Evolutionary conservation across 1,284 basidiomycete genomes (phyloP), one percentile per base, ranked within the genome.

Genomic region (Fomes fomentarius): DNA sequence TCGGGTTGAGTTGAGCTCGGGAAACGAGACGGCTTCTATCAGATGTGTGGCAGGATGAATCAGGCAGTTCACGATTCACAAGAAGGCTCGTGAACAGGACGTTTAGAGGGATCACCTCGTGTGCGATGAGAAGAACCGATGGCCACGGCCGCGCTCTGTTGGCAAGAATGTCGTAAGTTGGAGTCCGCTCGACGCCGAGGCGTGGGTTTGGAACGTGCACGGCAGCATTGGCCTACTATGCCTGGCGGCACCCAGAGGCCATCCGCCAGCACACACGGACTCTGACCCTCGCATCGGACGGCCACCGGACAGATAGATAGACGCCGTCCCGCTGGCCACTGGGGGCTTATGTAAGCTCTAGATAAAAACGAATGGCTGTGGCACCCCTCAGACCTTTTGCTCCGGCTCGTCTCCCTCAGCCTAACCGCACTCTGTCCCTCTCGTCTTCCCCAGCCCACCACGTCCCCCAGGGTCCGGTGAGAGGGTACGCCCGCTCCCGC

Each of bases 401-500:
- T 65, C 62, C 60, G 61, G 60, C 60, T 65, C 56, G 60, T 59
- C 60, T 58, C 56, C 48, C 54, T 52, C 59, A 54, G 57, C 56
- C 57, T 35, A 17, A 46, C 40, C 45, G 39, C 50, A 56, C 41
- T 37, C 63, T 53, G 38, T 46, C 45, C 44, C 41, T 47, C 52
- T 40, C 44, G 33, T 28, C 39, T 19, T n/a, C 34, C 44, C 47
- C 57, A 39, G 40, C 50, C 50, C 57, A 44, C 45, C 55, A 48
- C 50, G 38, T 37, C 48, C 58, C 52, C 60, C 58, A 57, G 60
- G 68, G 68, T 58, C 53, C 56, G 56, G 66, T 64, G 68, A 61
- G 67, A 66, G 69, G 69, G 64, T 63, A 56, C 62, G 62, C 60
- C 68, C 69, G 56, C 62, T 66, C 63, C 56, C 66, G 52, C 63